Base-by-base conservation (phyloP, 129 eudicot genomes). In the Escallonia herrerae region DNA sequence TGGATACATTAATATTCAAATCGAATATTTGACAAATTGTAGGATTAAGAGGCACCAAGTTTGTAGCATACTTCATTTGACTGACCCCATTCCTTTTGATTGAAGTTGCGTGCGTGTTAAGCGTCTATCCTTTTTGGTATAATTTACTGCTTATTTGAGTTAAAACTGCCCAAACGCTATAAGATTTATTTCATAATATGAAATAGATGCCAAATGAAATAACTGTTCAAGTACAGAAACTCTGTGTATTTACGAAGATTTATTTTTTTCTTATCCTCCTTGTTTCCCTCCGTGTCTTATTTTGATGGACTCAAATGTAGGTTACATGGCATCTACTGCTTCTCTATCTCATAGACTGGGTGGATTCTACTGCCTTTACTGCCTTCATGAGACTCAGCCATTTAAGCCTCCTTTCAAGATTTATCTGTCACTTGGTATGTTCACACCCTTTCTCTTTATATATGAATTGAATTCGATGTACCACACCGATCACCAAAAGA, bases 351-450 rank as follows among this genome's bases (percentile, higher is more conserved):
- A 70, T 44, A 82, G 90, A 75, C 50, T 87, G 67, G 95, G 97
- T 48, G 95, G 93, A 54, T 84, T 91, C 15, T 91, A 84, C 68
- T 87, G 87, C 74, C 84, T 87, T 60, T 91, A 84, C 79, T 91
- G 97, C 77, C 81, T 91, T 46, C 86, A 80, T 41, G 94, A 91
- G 78, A 84, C 95, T 42, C 97, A 91, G 66, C 93, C 94, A 43
- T 87, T 80, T 76, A 91, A 91, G 56, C 95, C 97, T 56, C 90
- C 95, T 39, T 91, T 77, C 82, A 81, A 69, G 63, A 81, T 91
- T 43, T 91, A 87, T 80, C 12, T 91, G 40, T 87, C 88, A 63
- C 78, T 71, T 73, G 87, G 97, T 90, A 76, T 56, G 81, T 68
- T 71, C 15, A 57, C n/a, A 48, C 71, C 14, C 62, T 12, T 62